Evolutionary conservation across 2,329 filamentous ascomycete species (phyloP).

Genomic region (Aspergillus neoniger): DNA sequence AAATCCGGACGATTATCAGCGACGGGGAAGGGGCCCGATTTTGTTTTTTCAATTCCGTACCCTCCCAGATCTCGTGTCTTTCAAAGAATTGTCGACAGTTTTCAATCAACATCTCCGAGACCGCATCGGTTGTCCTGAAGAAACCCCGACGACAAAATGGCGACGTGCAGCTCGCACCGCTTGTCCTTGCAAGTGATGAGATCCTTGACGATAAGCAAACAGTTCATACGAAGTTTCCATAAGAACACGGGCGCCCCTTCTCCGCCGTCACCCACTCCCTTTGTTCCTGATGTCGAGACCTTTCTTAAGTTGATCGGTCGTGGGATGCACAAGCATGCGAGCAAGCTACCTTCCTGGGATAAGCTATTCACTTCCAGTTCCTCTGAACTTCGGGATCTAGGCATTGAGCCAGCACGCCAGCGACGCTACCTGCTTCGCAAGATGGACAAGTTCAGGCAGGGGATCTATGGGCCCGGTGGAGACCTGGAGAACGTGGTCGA

Average conservation of each 20-base stretch:
- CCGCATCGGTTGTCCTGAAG: neutral
- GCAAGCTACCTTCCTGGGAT: constrained; percentile 89
- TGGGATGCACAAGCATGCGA: constrained; percentile 74
- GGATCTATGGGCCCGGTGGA: constrained; percentile 77
- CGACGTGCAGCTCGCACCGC: constrained; percentile 32
- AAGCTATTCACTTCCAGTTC: constrained; percentile 82
- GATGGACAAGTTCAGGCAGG: constrained; percentile 80
- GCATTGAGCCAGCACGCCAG: constrained; percentile 80
- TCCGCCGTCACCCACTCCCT: constrained; percentile 73
- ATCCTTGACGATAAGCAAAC: constrained; percentile 27
- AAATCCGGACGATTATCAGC: neutral
- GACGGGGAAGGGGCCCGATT: neutral
- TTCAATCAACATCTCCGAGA: neutral
- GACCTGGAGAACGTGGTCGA: constrained; percentile 74
- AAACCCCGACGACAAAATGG: constrained; percentile 25
- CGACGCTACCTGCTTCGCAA: constrained; percentile 84
- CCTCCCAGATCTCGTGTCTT: neutral
- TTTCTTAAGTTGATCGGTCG: constrained; percentile 93
- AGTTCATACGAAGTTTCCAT: constrained; percentile 46
- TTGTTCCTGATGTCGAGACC: constrained; percentile 79
- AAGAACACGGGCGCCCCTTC: constrained; percentile 43
- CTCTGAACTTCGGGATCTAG: constrained; percentile 75
- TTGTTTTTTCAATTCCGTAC: neutral
- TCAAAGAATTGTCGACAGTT: neutral
- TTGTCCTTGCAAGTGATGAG: constrained; percentile 30